phyloP scores from a whole-genome alignment of 2,329 filamentous ascomycete species.

The Hypocreales sp. region DNA sequence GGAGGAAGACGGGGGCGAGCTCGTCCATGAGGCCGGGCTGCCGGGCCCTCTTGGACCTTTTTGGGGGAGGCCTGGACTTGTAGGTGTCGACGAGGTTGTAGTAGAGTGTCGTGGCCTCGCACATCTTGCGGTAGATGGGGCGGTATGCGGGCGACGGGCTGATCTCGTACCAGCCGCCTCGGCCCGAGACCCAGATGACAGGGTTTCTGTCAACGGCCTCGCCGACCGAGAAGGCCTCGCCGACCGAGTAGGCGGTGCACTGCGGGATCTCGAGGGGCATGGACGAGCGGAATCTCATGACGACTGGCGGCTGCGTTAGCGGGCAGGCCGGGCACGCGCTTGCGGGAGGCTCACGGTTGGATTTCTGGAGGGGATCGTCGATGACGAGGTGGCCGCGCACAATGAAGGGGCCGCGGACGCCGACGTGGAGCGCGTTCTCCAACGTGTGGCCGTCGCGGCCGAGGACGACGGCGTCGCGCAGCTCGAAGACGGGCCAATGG shows the following conservation, averaged over 20 bases:
- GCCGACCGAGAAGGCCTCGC: conserved; percentile 37
- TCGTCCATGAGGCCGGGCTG: conserved; percentile 14
- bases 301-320: conserved; percentile 10
- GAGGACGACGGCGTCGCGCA: conserved; percentile 46
- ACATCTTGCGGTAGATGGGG: conserved; percentile 40
- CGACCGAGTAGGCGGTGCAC: conserved; percentile 30
- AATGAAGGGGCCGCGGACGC: conserved; percentile 42
- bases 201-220: conserved; percentile 30
- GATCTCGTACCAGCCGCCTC: conserved; percentile 55
- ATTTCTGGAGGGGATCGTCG: conserved; percentile 22
- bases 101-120: conserved; percentile 47
- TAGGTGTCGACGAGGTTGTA: conserved; percentile 48
- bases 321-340: too few relatives aligned
- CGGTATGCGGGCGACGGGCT: conserved; percentile 41
- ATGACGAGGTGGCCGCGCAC: conserved; percentile 44
- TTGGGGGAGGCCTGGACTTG: conserved; percentile 13
- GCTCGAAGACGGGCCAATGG: conserved; percentile 45
- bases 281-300: conserved; percentile 14
- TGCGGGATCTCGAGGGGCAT: conserved; percentile 37
- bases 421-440: conserved; percentile 45
- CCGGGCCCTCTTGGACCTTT: conserved; percentile 12
- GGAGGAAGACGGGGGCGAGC: conserved; percentile 15
- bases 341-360: conserved; percentile 16
- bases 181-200: conserved; percentile 43
- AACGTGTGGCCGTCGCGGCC: conserved; percentile 34